A percentile compares a stretch with the other conserved stretches of the same genome.
These are phyloP conservation scores for Rhododendron williamsianum DNA, from an alignment of 148 eudicot species.

Conservation along the genomic window DNA sequence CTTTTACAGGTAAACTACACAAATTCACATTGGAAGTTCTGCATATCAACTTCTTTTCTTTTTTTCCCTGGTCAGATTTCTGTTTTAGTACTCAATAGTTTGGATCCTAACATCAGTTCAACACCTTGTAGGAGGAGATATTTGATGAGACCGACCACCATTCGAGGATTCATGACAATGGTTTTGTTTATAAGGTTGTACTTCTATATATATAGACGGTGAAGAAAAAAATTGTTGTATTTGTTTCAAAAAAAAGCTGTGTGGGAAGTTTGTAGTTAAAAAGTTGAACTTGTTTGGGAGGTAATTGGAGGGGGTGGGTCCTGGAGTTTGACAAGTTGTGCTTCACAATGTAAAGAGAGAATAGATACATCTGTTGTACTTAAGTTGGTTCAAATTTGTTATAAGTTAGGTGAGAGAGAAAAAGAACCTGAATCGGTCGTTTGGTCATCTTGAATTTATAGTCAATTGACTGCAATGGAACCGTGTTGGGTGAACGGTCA, in stretches of 20 bases:
- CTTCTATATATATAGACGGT: not conserved
- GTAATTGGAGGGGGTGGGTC: not conserved
- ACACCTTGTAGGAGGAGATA: slow-evolving; percentile 78
- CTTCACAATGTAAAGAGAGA: not conserved
- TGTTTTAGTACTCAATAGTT: not conserved
- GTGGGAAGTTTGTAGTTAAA: not conserved
- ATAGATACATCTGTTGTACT: not conserved
- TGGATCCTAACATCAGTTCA: not conserved
- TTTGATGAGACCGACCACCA: slow-evolving; percentile 94
- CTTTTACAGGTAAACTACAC: slow-evolving; percentile 59
- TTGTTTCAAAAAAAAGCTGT: not conserved
- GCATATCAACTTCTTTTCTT: not conserved
- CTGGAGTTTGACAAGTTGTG: not conserved
- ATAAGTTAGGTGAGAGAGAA: not conserved
- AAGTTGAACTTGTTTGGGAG: not conserved
- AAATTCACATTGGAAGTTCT: not conserved
- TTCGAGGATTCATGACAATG: slow-evolving; percentile 50
- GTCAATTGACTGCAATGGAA: not conserved
- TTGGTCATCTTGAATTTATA: not conserved
- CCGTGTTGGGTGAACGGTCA: not conserved
- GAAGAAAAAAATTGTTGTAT: slow-evolving; percentile 8
- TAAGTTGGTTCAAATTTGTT: not conserved
- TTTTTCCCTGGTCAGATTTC: not conserved
- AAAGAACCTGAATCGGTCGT: not conserved
- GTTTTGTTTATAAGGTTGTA: not conserved